Base-by-base conservation (phyloP, 2,329 filamentous ascomycete genomes). In the Colletotrichum horii region DNA sequence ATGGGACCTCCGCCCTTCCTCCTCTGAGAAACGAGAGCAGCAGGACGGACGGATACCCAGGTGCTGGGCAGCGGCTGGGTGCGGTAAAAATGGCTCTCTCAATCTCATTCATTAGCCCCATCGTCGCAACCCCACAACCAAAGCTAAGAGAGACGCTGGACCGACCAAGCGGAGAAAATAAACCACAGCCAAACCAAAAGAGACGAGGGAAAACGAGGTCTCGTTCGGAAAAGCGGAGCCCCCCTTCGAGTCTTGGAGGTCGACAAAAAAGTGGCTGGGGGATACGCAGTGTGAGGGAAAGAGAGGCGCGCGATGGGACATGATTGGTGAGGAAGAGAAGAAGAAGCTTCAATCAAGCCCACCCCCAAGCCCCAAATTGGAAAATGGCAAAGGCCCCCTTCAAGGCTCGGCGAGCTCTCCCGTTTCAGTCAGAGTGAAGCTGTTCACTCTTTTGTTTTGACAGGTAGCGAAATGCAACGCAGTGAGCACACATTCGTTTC, bases 351-450 rank as follows among this genome's bases (percentile, higher is more conserved):
- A 43, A 16, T 26, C 38, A 43, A 16, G 19, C 38, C 38, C 28
- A 28, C 38, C 32, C 36, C 38, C 38, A 43, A 43, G 38, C 38
- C 38, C 38, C 38, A 43, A 43, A 43, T 43, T 43, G 65, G 30
- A 67, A 34, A 55, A 66, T 16, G 14, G 43, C 65, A 43, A 11
- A 43, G 38, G 38, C 65, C 65, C 38, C 55, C 43, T 36, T 15
- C 43, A 28, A 43, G 36, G 36, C 66, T 69, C 66, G 66, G 66
- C 48, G 52, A 61, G 52, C 55, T 60, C 66, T 60, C 55, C 66
- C 55, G 66, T 71, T 75, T 75, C 72, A 71, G 72, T 61, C 68
- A 67, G 55, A 71, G 68, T 66, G 72, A 75, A 61, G 52, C 52
- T 32, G 55, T 32, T 72, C 48, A 22, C 30, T 19, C 19, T 38